Percentiles rank a stretch among this genome's conserved stretches.
Conservation (phyloP, 768 basidiomycete species). For the Lentinula boryana region DNA sequence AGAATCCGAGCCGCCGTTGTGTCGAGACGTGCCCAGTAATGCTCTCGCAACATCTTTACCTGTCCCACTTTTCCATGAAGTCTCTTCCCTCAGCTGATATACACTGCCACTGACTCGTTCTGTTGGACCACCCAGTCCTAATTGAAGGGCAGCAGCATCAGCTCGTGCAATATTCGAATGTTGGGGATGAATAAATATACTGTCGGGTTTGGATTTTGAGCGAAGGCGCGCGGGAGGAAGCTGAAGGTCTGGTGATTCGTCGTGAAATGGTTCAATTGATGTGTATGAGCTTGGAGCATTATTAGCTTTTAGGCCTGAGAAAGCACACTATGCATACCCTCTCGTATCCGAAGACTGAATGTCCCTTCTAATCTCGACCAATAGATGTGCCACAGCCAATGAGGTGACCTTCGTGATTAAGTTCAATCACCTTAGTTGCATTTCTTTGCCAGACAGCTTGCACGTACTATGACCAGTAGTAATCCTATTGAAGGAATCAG, state of each 20-base stretch:
- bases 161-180: constrained; percentile 63
- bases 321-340: neutral
- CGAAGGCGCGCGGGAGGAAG: constrained; percentile 27
- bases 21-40: constrained; percentile 23
- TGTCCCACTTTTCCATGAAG: constrained; percentile 45
- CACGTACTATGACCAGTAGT: constrained; percentile 42
- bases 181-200: constrained; percentile 57
- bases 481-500: constrained; percentile 34
- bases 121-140: constrained; percentile 45
- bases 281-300: neutral
- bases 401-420: constrained; percentile 39
- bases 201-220: constrained; percentile 49
- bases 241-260: neutral
- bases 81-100: constrained; percentile 24
- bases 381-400: constrained; percentile 53
- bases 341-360: neutral
- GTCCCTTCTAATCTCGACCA: constrained; percentile 37
- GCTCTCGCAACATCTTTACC: constrained; percentile 46
- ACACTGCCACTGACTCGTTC: constrained; percentile 37
- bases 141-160: constrained; percentile 50
- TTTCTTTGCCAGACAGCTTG: neutral
- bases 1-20: constrained; percentile 14
- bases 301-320: neutral
- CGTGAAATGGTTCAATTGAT: constrained; percentile 3
- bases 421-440: neutral